phyloP scores from a whole-genome alignment of 2,329 filamentous ascomycete species.

The Hymenoscyphus salicellus region DNA sequence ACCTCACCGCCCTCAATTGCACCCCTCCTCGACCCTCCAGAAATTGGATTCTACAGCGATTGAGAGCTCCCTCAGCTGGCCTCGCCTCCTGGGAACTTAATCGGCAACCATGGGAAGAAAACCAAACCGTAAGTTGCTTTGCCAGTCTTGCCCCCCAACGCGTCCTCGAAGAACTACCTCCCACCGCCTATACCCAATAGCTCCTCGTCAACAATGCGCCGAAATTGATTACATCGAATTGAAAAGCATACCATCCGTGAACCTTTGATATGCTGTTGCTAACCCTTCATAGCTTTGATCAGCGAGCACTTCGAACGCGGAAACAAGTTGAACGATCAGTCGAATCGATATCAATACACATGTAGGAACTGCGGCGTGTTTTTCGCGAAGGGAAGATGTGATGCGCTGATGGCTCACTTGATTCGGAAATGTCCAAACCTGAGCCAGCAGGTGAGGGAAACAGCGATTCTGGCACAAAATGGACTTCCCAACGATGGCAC shows the following conservation, averaged over 20 bases:
- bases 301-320: conserved; percentile 86
- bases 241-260: not conserved
- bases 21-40: not conserved
- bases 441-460: conserved; percentile 69
- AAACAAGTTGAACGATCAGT: conserved; percentile 80
- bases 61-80: not conserved
- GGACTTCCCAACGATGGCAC: conserved; percentile 55
- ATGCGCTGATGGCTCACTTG: conserved; percentile 76
- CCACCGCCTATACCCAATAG: not conserved
- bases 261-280: conserved; percentile 8
- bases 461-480: conserved; percentile 69
- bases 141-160: conserved; percentile 2
- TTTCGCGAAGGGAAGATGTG: conserved; percentile 85
- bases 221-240: not conserved
- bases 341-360: conserved; percentile 87
- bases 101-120: conserved; percentile 26
- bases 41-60: not conserved
- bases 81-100: not conserved
- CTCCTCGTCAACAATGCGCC: conserved; percentile 1
- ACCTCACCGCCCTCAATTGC: not conserved
- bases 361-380: conserved; percentile 86
- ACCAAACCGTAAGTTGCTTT: conserved; percentile 28
- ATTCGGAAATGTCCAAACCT: conserved; percentile 84
- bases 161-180: not conserved
- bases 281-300: conserved; percentile 53